Conservation (phyloP, 139 green algal genomes). For the Chara braunii region DNA sequence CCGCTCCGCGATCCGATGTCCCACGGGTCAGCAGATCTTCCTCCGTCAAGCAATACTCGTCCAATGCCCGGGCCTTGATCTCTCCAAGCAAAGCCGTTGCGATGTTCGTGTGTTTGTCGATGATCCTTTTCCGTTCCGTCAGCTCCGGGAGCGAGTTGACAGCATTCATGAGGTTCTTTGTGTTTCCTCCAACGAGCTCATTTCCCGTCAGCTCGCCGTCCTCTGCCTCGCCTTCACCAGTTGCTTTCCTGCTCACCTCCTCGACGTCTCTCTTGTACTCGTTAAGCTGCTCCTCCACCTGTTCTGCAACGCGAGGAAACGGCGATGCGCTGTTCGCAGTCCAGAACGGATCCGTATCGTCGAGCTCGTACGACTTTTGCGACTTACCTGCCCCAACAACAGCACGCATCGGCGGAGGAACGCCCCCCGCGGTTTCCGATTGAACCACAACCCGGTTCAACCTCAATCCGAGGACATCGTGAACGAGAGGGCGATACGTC, state of each 20-base stretch:
- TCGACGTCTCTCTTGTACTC: constrained; percentile 85
- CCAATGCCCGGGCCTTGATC: constrained; percentile 74
- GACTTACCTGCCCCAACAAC: neutral
- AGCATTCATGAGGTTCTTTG: constrained; percentile 42
- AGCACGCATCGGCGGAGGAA: neutral
- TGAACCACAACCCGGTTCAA: constrained; percentile 71
- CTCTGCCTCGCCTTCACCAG: constrained; percentile 18
- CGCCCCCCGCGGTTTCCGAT: constrained; percentile 4
- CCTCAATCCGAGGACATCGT: constrained; percentile 84
- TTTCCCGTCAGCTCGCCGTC: constrained; percentile 44
- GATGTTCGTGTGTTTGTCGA: constrained; percentile 99
- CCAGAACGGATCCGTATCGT: constrained; percentile 58
- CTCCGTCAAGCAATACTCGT: constrained; percentile 71
- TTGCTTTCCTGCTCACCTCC: constrained; percentile 76
- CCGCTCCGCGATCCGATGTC: constrained; percentile 2
- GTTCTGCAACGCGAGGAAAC: constrained; percentile 57
- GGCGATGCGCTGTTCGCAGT: constrained; percentile 30
- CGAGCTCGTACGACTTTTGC: constrained; percentile 77
- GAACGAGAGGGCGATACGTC: constrained; percentile 95
- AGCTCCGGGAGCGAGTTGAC: constrained; percentile 48
- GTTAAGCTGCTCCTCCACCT: constrained; percentile 47
- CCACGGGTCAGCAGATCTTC: constrained; percentile 79
- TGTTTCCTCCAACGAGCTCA: constrained; percentile 15
- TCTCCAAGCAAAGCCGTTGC: constrained; percentile 69
- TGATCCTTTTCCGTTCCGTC: constrained; percentile 70